Conservation (phyloP, 495 filamentous ascomycete species). For the Pseudomonodictys pantanalensis region DNA sequence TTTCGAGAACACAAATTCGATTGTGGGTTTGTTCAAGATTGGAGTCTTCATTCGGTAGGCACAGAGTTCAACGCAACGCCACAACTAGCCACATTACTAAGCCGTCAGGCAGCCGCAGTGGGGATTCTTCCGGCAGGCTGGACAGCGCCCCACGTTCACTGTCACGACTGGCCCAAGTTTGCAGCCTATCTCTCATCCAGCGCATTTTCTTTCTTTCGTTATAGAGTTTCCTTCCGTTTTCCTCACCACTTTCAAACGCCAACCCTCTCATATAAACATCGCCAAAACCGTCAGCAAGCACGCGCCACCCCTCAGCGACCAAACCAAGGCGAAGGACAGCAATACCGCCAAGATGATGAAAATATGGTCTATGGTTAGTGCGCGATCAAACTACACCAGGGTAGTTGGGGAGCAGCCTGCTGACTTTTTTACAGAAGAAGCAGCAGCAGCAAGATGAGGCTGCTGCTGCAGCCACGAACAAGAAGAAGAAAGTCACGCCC, state of each 20-base stretch:
- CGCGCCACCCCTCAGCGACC: background rate
- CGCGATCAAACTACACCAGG: background rate
- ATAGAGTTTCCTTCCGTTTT: background rate
- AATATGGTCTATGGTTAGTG: conserved; percentile 93
- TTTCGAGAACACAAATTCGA: no score
- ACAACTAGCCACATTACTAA: no score
- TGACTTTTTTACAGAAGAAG: conserved; percentile 64
- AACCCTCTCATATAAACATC: background rate
- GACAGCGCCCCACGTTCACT: background rate
- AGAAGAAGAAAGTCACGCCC: conserved; percentile 98
- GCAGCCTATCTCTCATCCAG: background rate
- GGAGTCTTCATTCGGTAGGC: no score
- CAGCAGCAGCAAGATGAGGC: conserved; percentile 89
- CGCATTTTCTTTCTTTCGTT: background rate
- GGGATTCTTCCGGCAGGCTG: background rate
- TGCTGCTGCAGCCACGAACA: conserved; percentile 54
- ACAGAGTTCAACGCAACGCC: no score
- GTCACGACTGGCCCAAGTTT: background rate
- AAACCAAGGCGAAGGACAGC: background rate
- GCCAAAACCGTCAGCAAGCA: background rate
- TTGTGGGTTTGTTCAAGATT: no score
- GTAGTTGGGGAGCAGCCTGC: background rate
- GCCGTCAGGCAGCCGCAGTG: background rate
- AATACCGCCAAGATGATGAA: conserved; percentile 77
- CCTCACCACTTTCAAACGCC: no score